Conservation (phyloP, 768 basidiomycete species). For the Nevesoporus exiguus region DNA sequence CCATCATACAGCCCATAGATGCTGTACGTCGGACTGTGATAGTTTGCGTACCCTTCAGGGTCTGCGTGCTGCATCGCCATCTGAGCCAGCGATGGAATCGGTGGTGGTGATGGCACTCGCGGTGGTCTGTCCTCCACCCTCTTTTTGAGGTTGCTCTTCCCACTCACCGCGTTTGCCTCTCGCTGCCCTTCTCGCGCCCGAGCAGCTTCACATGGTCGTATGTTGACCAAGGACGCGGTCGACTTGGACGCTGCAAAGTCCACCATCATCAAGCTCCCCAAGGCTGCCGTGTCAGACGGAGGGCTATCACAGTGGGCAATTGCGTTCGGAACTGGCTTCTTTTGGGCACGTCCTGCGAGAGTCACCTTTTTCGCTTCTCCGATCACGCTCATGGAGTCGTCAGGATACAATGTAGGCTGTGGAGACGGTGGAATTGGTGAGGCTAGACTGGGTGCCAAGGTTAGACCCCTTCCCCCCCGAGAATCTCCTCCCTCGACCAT, state of each 20-base stretch:
- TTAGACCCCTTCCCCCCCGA: constrained; percentile 40
- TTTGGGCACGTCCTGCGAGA: constrained; percentile 28
- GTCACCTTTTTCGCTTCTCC: constrained; percentile 35
- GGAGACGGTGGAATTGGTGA: constrained; percentile 46
- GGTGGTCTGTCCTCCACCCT: constrained; percentile 60
- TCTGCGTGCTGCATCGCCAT: constrained; percentile 66
- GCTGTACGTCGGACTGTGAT: constrained; percentile 80
- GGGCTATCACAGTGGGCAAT: constrained; percentile 21
- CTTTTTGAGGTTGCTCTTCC: constrained; percentile 30
- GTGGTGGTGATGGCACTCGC: constrained; percentile 75
- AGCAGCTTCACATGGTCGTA: constrained; percentile 24
- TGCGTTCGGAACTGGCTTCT: constrained; percentile 32
- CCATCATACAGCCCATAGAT: constrained; percentile 71
- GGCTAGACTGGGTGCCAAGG: constrained; percentile 37
- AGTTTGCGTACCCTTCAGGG: constrained; percentile 59
- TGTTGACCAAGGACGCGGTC: constrained; percentile 32
- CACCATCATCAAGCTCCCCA: constrained; percentile 62
- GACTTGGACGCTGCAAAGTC: constrained; percentile 46
- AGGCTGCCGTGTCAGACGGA: constrained; percentile 40
- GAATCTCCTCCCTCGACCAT: constrained; percentile 40
- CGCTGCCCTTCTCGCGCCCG: constrained; percentile 28
- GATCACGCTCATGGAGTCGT: constrained; percentile 66
- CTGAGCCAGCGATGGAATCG: constrained; percentile 69
- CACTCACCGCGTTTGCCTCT: background rate
- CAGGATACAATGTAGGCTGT: constrained; percentile 64